Evolutionary conservation across 1,284 basidiomycete species (phyloP), one percentile per base, ranked within the genome.

Genomic region (Stygiomarasmius scandens): DNA sequence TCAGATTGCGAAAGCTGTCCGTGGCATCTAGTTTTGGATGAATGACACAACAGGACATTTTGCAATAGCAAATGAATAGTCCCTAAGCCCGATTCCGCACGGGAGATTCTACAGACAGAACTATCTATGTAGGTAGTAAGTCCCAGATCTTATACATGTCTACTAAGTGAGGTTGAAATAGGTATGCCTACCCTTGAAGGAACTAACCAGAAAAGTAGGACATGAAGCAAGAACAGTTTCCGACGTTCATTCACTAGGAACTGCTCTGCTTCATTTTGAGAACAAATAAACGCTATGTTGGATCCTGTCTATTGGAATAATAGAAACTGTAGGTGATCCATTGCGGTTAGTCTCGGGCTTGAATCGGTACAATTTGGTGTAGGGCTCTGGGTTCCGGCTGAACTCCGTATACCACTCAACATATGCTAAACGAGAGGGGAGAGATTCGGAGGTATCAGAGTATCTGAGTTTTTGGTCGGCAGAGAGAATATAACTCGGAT

Each of bases 291-390:
- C 22, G 38, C 45, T 49, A 0, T 10, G 25, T 3, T 25, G 14
- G 5, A 55, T 55, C 10, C 0, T 48, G 16, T 55, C 46, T 0
- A 55, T 0, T 36, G 53, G 53, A 38, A 55, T 38, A 9, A 55
- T 19, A 25, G 44, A 45, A 36, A 23, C 45, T 24, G 53, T 8
- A 41, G 23, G 11, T 10, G 20, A 29, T 9, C 38, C n/a, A 1
- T 27, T n/a, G 6, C 12, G 1, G 1, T 19, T 11, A 4, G 38
- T 23, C 11, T 60, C 12, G 2, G 25, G 25, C 12, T 52, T 52
- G 12, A 60, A 29, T 1, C 32, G 49, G 46, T 63, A 64, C 49
- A 66, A 22, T 1, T 52, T 38, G n/a, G 56, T 49, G 6, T 49
- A 4, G 9, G 47, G 34, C 20, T 61, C 57, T 0, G 55, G 60